These are phyloP conservation scores for Cerrena zonata DNA, from an alignment of 1,284 basidiomycete genomes.

Conservation along the genomic window DNA sequence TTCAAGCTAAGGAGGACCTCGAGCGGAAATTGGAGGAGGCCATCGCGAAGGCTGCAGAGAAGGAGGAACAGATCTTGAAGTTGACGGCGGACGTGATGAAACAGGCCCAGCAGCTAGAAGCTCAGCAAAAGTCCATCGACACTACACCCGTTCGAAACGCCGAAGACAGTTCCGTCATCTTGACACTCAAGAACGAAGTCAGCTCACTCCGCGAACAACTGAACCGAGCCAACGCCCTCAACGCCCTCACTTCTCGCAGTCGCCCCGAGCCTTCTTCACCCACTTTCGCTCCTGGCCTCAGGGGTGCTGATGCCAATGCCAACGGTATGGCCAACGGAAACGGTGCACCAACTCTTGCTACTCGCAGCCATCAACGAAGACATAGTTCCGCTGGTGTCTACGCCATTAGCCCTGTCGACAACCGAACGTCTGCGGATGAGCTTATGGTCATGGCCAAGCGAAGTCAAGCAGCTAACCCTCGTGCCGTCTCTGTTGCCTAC, in stretches of 20 bases:
- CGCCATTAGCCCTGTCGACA: constrained; percentile 53
- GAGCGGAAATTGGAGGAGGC: constrained; percentile 80
- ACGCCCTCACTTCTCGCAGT: constrained; percentile 68
- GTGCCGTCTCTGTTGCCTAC: constrained; percentile 90
- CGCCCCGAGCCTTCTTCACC: constrained; percentile 76
- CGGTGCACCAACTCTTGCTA: constrained; percentile 22
- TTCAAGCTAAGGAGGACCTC: constrained; percentile 74
- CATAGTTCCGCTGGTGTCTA: constrained; percentile 83
- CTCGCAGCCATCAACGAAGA: constrained; percentile 66
- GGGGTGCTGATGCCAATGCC: constrained; percentile 39
- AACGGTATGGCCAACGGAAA: constrained; percentile 14
- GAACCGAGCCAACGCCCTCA: constrained; percentile 87
- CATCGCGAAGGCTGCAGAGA: constrained; percentile 69
- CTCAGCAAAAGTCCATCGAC: constrained; percentile 69
- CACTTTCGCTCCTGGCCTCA: constrained; percentile 70
- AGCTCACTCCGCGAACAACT: constrained; percentile 90
- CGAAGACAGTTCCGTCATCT: constrained; percentile 82
- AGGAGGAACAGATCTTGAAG: constrained; percentile 79
- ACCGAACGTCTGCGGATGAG: constrained; percentile 73
- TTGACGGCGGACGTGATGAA: constrained; percentile 73
- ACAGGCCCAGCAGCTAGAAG: constrained; percentile 74
- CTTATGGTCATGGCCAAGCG: constrained; percentile 73
- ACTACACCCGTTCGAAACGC: constrained; percentile 54
- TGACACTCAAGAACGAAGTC: constrained; percentile 87
- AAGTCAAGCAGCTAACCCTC: constrained; percentile 70